Base-by-base conservation (phyloP, 2,329 filamentous ascomycete genomes). In the Xylaria sp. region DNA sequence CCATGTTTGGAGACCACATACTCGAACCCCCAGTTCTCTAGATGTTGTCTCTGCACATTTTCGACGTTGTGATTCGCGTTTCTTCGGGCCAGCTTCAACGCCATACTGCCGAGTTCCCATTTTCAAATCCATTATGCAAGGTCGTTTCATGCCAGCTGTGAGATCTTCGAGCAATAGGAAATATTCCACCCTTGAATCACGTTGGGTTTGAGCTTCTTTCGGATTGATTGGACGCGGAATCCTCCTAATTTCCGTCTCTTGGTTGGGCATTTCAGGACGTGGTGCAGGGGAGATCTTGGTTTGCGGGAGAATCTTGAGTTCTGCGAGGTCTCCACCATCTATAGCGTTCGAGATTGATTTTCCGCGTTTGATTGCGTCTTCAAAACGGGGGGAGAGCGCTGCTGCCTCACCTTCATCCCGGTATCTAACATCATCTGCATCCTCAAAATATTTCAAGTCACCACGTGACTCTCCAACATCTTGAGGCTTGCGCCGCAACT, bases 91-190 rank as follows among this genome's bases (percentile, higher is more conserved):
- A 1, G 96, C 96, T 74, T 98, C 94, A 13, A 98, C 90, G 8
- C 96, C 96, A 79, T 98, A 98, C 78, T 99, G 96, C 1, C 96
- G 91, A 8, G 96, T 99, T 23, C 96, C 96, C 96, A 99, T 99
- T 79, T 99, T 99, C 71, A 99, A 85, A 78, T 99, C 96, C 80
- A 99, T 92, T 68, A 99, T 97, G 81, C 96, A 98, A 5, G 96
- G 96, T 60, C 92, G 90, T 78, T 94, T 94, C 96, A 99, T 98
- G 41, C 95, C 95, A 1, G 95, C 93, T 0, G 96, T 99, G 57
- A 99, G 86, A 79, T 99, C 96, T 80, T 99, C 96, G 10, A 99
- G 84, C 0, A 99, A 86, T 15, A 99, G 84, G 78, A 99, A 99
- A 78, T 95, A 97, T 76, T 98, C 93, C 4, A 97, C 92, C 39